Evolutionary conservation across 2,329 filamentous ascomycete genomes (phyloP).

Genomic region (Amylocarpus encephaloides): DNA sequence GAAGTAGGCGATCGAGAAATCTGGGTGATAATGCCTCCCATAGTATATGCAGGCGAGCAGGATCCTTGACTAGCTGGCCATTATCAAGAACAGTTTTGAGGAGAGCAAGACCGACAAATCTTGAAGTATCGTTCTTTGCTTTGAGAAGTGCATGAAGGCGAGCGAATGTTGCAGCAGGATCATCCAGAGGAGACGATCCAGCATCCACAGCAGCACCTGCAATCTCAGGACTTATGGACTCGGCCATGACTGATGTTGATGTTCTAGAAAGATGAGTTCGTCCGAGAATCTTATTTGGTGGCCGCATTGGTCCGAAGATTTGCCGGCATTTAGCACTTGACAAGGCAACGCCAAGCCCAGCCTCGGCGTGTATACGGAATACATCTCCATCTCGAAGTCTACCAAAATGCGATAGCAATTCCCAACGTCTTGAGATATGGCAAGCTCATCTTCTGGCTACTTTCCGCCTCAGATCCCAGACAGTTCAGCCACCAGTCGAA

Average conservation of each 20-base stretch:
- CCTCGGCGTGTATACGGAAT: background rate
- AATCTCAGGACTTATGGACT: too few relatives aligned
- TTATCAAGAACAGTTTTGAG: conserved; percentile 61
- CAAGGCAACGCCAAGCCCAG: background rate
- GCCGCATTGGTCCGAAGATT: background rate
- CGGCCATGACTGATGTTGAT: background rate
- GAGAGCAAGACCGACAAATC: conserved; percentile 61
- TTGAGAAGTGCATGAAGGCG: conserved; percentile 51
- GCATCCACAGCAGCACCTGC: background rate
- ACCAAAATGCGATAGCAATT: conserved; percentile 10
- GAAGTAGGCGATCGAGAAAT: conserved; percentile 58
- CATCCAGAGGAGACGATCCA: conserved; percentile 4
- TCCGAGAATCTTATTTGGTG: too few relatives aligned
- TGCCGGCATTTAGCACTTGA: background rate
- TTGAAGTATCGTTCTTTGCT: conserved; percentile 58
- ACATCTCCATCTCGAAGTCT: background rate
- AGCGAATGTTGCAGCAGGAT: conserved; percentile 32
- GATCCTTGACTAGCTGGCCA: conserved; percentile 44
- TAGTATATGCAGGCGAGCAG: conserved; percentile 39
- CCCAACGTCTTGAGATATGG: conserved; percentile 27
- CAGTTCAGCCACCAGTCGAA: conserved; percentile 24
- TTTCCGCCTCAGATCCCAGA: conserved; percentile 17
- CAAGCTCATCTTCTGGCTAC: conserved; percentile 27
- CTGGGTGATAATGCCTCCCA: conserved; percentile 56
- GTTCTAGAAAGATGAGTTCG: too few relatives aligned